Percentiles rank a stretch among this genome's conserved stretches.
phyloP scores from a whole-genome alignment of 2,329 filamentous ascomycete species.

The Lasiodiplodia gonubiensis region DNA sequence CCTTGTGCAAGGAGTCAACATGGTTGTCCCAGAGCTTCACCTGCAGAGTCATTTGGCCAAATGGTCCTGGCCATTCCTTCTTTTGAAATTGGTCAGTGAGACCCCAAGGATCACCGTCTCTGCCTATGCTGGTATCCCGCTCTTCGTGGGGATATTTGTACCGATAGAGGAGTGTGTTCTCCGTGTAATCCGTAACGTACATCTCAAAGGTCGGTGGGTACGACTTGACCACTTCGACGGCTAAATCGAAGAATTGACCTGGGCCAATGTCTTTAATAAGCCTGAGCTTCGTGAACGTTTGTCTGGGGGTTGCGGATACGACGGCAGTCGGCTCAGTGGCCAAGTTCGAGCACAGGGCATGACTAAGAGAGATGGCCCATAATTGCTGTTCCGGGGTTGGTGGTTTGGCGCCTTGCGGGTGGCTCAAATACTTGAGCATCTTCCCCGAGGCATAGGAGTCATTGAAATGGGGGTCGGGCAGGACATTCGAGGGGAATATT shows the following conservation, averaged over 20 bases:
- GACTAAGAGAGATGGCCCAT: conserved; percentile 42
- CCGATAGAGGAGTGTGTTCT: conserved; percentile 68
- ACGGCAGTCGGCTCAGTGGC: neutral
- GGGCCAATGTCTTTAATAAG: conserved; percentile 67
- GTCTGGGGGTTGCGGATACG: neutral
- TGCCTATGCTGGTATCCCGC: conserved; percentile 34
- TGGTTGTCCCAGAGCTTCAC: conserved; percentile 75
- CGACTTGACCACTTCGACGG: conserved; percentile 72
- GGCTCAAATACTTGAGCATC: neutral
- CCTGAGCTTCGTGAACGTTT: neutral
- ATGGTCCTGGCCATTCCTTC: conserved; percentile 73
- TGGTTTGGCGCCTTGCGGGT: neutral
- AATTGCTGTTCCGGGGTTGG: conserved; percentile 38
- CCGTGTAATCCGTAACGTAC: conserved; percentile 84
- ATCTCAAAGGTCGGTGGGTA: conserved; percentile 56
- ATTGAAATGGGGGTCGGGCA: conserved; percentile 38
- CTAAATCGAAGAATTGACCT: conserved; percentile 68
- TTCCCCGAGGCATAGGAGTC: conserved; percentile 35
- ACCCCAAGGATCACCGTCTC: conserved; percentile 62
- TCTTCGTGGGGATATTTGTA: conserved; percentile 51
- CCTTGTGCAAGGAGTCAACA: conserved; percentile 60
- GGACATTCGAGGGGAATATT: conserved; percentile 35
- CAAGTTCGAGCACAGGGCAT: neutral
- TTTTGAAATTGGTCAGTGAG: conserved; percentile 53
- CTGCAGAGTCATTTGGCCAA: conserved; percentile 72